Conservation (phyloP, 371 early-diverging fungal species). For the Mortierella sp. region DNA sequence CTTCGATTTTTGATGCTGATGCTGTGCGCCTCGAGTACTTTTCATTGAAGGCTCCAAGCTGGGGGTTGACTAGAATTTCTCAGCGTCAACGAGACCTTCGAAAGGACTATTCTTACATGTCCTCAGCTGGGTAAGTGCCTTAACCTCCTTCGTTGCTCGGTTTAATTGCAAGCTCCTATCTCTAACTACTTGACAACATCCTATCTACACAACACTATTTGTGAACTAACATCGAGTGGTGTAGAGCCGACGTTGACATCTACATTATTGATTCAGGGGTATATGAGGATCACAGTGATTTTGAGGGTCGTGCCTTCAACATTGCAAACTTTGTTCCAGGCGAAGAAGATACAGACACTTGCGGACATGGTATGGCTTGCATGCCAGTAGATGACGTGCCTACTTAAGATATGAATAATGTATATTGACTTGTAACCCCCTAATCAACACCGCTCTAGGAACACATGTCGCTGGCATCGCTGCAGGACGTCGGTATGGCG, state of each 20-base stretch:
- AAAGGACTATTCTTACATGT: constrained; percentile 35
- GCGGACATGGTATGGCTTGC: constrained; percentile 68
- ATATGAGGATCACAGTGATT: constrained; percentile 63
- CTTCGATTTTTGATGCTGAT: constrained; percentile 2
- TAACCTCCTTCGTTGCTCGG: neutral
- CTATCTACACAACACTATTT: too few relatives aligned
- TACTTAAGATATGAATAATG: too few relatives aligned
- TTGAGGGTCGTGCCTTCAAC: constrained; percentile 61
- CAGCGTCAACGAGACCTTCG: constrained; percentile 10
- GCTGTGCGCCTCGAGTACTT: constrained; percentile 18
- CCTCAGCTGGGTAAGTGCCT: constrained; percentile 44
- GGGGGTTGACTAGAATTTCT: constrained; percentile 45
- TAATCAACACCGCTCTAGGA: constrained; percentile 18
- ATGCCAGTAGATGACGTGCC: neutral
- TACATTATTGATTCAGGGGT: constrained; percentile 77
- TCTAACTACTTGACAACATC: too few relatives aligned
- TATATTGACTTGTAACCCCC: too few relatives aligned
- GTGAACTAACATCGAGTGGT: too few relatives aligned
- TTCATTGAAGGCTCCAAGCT: constrained; percentile 40
- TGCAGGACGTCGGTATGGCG: constrained; percentile 64
- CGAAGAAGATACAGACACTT: constrained; percentile 59
- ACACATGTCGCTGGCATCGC: constrained; percentile 72
- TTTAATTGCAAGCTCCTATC: too few relatives aligned
- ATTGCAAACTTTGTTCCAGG: constrained; percentile 51
- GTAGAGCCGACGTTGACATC: constrained; percentile 61